These are phyloP conservation scores for Arachis monticola DNA, from an alignment of 331 rosid genomes.

Conservation along the genomic window DNA sequence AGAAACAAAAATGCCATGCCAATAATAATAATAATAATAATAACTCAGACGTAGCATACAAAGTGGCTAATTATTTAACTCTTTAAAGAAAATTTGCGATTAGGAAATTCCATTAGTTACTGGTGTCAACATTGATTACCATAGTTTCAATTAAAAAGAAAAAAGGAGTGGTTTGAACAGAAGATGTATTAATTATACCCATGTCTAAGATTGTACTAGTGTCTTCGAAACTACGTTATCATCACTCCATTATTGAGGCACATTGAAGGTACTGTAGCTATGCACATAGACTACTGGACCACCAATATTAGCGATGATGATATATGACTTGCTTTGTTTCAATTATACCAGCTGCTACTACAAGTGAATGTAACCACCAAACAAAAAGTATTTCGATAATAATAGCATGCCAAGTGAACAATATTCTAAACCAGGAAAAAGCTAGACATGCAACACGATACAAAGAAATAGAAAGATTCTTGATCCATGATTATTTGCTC, in stretches of 20 bases:
- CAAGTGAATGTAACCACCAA: background rate
- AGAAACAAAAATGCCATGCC: too few species aligned
- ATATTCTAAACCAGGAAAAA: background rate
- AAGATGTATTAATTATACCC: too few species aligned
- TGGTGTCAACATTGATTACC: too few species aligned
- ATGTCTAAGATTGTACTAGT: too few species aligned
- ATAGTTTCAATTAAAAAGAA: too few species aligned
- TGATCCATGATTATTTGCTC: background rate
- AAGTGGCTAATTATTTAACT: too few species aligned
- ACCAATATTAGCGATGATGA: background rate
- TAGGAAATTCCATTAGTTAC: too few species aligned
- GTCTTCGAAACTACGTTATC: too few species aligned
- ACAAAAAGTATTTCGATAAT: background rate
- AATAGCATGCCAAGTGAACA: background rate
- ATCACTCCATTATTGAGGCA: background rate
- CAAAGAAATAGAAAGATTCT: background rate
- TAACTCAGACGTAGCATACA: too few species aligned
- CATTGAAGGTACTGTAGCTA: background rate
- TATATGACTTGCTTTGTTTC: background rate
- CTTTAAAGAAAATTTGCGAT: too few species aligned
- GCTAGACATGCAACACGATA: background rate
- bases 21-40: too few species aligned
- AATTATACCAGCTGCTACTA: background rate
- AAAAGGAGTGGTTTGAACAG: too few species aligned
- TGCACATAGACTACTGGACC: background rate